Conservation (phyloP, 371 early-diverging fungal genomes). For the Rhizopus arrhizus region DNA sequence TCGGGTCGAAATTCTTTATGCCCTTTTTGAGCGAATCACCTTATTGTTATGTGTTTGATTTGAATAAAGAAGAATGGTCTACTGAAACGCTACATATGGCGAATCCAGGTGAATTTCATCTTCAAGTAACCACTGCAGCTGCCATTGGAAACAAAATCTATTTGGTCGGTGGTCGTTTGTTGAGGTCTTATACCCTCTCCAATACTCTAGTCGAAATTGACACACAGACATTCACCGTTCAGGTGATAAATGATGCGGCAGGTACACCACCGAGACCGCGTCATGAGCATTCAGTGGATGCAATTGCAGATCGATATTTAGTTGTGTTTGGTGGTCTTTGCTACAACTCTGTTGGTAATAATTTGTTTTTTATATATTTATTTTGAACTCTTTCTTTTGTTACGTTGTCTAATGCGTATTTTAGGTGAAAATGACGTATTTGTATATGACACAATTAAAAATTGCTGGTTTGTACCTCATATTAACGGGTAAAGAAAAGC, state of each 20-base stretch:
- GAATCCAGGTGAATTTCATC: conserved; percentile 10
- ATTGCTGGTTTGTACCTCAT: conserved; percentile 37
- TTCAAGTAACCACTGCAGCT: conserved; percentile 32
- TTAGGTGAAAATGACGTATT: conserved; percentile 45
- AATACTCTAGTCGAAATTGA: conserved; percentile 32
- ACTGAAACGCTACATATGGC: conserved; percentile 13
- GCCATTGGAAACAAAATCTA: conserved; percentile 30
- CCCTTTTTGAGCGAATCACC: conserved; percentile 30
- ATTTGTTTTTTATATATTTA: not conserved
- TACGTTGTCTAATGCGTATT: not conserved
- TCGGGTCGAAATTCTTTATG: conserved; percentile 29
- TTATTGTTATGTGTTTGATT: conserved; percentile 30
- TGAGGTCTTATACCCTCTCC: conserved; percentile 32
- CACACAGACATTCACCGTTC: conserved; percentile 14
- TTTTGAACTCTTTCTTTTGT: not conserved
- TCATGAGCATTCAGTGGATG: conserved; percentile 39
- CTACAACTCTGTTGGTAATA: conserved; percentile 37
- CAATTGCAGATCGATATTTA: conserved; percentile 27
- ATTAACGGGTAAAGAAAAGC: conserved; percentile 32
- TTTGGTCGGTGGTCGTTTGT: conserved; percentile 31
- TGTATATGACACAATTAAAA: conserved; percentile 30
- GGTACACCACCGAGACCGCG: conserved; percentile 36
- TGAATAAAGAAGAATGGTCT: conserved; percentile 22
- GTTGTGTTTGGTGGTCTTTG: conserved; percentile 42
- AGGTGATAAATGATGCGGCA: conserved; percentile 15